Base-by-base conservation (phyloP, 148 eudicot species). In the Dysphania ambrosioides region DNA sequence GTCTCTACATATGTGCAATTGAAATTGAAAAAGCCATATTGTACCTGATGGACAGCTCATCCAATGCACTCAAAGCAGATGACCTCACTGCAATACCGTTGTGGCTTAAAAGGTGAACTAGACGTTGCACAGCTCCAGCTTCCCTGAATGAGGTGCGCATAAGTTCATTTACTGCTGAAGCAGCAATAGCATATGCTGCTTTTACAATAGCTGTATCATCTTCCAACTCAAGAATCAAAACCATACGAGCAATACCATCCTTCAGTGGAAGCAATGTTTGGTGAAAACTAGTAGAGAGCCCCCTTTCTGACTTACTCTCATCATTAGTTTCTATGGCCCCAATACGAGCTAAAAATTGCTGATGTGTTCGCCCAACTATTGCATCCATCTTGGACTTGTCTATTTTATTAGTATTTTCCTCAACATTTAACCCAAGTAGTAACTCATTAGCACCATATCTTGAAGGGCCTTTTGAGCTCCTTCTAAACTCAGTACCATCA, bases 201-300 rank as follows among this genome's bases (percentile, higher is more conserved):
- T 84, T 83, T 29, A 81, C 79, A 72, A 91, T 81, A 42, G 98
- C 96, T 2, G 79, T 74, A 72, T 89, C 98, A 79, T 93, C 92
- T 77, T 91, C 87, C 58, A 93, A 87, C 76, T 82, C 96, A 79
- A 93, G 91, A 85, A 93, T 91, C 77, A 93, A 73, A 66, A 87
- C 96, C 86, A 93, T 73, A 5, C 96, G 93, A 56, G 96, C 98
- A 84, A 91, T 83, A 73, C 90, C 98, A 83, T 93, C 96, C 72
- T 83, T 80, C 90, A 79, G 85, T 51, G 92, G 88, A 86, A 93
- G 78, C 81, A 93, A 68, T 5, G 93, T 93, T 72, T 84, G 80
- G 58, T 73, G 79, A 63, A 42, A 72, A 75, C 73, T 71, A 64
- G 77, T 75, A 69, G 87, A 71, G 40, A 72, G 47, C 62, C 69